Conservation (phyloP, 2,329 filamentous ascomycete species). For the Macrophomina tecta region DNA sequence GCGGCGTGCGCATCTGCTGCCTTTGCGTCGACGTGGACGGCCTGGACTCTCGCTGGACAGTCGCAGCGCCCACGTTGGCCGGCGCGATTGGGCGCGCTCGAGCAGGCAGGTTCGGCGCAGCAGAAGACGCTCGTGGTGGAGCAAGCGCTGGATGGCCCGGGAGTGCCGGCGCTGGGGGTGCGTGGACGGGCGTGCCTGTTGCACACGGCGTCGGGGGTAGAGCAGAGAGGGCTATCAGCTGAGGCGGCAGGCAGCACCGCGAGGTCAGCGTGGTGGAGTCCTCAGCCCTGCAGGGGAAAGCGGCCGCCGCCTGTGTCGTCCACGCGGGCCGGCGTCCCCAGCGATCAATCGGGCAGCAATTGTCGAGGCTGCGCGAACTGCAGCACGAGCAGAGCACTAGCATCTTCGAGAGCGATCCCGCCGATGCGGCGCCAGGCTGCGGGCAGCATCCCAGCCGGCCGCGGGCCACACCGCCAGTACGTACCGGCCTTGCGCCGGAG, state of each 20-base stretch:
- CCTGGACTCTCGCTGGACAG: neutral
- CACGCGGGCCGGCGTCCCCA: slow-evolving; percentile 9
- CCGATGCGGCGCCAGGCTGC: neutral
- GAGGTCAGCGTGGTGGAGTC: slow-evolving; percentile 5
- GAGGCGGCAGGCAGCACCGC: slow-evolving; percentile 18
- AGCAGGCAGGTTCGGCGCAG: neutral
- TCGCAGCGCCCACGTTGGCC: slow-evolving; percentile 10
- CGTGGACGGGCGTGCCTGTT: slow-evolving; percentile 17
- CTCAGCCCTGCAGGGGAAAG: slow-evolving; percentile 19
- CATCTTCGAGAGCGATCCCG: slow-evolving; percentile 16
- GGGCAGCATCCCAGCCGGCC: neutral
- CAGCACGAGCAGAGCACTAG: neutral
- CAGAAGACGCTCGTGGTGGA: neutral
- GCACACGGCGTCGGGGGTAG: slow-evolving; percentile 8
- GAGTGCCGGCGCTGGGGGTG: slow-evolving; percentile 8
- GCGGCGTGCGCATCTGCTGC: slow-evolving; percentile 16
- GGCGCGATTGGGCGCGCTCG: slow-evolving; percentile 6
- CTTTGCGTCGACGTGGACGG: slow-evolving; percentile 12
- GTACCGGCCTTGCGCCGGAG: slow-evolving; percentile 16
- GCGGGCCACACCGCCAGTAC: slow-evolving; percentile 4
- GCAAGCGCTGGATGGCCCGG: slow-evolving; percentile 5
- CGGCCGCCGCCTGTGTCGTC: neutral
- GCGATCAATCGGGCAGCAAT: slow-evolving; percentile 17
- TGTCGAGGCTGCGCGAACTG: neutral
- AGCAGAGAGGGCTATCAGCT: slow-evolving; percentile 17